These are phyloP conservation scores for Hypoxylon sp. DNA, from an alignment of 2,329 filamentous ascomycete genomes.

Conservation along the genomic window DNA sequence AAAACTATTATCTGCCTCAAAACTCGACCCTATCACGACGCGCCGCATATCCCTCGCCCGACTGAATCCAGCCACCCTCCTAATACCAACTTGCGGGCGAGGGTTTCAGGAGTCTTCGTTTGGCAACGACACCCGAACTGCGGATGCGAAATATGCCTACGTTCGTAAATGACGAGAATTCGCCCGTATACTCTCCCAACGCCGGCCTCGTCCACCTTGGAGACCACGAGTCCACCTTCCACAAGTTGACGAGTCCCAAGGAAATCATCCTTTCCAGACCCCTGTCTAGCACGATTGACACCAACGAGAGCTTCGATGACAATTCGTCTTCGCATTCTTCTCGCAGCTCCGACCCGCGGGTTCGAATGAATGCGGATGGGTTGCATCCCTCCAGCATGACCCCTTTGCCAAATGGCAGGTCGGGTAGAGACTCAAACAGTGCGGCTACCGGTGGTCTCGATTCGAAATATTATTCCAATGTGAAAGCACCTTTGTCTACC, in stretches of 20 bases:
- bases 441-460: constrained; percentile 51
- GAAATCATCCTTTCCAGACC: constrained; percentile 52
- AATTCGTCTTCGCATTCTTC: constrained; percentile 66
- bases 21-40: constrained; percentile 3
- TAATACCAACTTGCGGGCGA: constrained; percentile 28
- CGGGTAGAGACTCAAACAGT: constrained; percentile 53
- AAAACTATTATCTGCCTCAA: constrained; percentile 21
- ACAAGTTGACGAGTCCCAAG: constrained; percentile 42
- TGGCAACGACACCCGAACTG: constrained; percentile 22
- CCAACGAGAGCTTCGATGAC: constrained; percentile 65
- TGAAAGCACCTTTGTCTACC: constrained; percentile 36
- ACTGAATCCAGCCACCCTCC: constrained; percentile 13
- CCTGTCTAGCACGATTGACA: constrained; percentile 52
- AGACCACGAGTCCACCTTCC: constrained; percentile 49
- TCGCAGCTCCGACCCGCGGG: constrained; percentile 60
- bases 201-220: constrained; percentile 49
- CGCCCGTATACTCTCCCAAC: constrained; percentile 48
- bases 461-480: constrained; percentile 49
- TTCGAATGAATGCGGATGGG: constrained; percentile 57
- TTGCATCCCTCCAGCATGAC: constrained; percentile 67
- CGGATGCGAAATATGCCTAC: constrained; percentile 61
- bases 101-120: constrained; percentile 35
- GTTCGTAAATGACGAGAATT: constrained; percentile 61
- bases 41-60: constrained; percentile 34
- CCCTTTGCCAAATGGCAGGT: constrained; percentile 68